A percentile compares a stretch with the other conserved stretches of the same genome.
phyloP scores from a whole-genome alignment of 2,329 filamentous ascomycete species.

The Colletotrichum eleusines region DNA sequence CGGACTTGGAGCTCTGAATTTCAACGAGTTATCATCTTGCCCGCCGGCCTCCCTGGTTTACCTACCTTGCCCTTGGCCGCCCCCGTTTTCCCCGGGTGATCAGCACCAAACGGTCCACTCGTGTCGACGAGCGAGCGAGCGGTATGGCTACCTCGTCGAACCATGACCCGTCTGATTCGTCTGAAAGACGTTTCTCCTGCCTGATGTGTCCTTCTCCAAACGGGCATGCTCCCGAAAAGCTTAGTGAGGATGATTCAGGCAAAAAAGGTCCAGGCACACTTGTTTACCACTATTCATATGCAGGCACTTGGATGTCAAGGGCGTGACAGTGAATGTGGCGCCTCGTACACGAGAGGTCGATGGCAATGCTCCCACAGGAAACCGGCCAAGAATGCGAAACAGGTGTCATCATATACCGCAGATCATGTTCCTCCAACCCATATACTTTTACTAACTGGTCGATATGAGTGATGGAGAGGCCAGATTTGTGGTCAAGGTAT shows the following conservation, averaged over 20 bases:
- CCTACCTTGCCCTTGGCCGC: neutral
- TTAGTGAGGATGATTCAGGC: neutral
- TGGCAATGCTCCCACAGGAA: neutral
- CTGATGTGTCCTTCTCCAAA: conserved; percentile 2
- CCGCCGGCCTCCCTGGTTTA: neutral
- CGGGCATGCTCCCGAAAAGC: conserved; percentile 19
- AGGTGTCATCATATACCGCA: neutral
- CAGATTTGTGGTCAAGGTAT: neutral
- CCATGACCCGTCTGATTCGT: conserved; percentile 39
- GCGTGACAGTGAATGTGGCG: neutral
- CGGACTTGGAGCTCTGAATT: conserved; percentile 29
- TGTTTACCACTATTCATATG: conserved; percentile 14
- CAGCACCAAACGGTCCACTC: conserved; percentile 4
- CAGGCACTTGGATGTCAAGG: neutral
- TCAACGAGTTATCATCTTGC: neutral
- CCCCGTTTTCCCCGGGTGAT: too few species aligned
- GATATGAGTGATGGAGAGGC: neutral
- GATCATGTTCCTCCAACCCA: neutral
- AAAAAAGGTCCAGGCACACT: neutral
- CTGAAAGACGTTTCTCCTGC: conserved; percentile 18
- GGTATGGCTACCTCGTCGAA: neutral
- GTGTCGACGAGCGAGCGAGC: conserved; percentile 4
- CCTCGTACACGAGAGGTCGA: neutral
- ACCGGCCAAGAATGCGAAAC: neutral
- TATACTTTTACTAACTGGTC: neutral